Evolutionary conservation across 1,139 yeast genomes (phyloP).

Genomic region (Blastobotrys buckinghamii): DNA sequence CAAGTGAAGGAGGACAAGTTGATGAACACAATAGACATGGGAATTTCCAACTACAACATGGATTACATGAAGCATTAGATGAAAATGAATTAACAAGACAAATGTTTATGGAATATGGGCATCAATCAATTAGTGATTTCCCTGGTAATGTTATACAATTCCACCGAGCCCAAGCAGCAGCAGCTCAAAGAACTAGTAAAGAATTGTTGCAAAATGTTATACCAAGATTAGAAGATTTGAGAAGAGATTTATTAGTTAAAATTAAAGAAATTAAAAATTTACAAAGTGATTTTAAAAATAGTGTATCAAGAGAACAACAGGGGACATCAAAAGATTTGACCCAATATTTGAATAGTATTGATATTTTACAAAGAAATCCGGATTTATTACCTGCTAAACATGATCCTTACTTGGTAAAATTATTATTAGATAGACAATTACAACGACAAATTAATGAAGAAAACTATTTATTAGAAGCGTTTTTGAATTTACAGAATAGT

Average conservation of each 20-base stretch:
- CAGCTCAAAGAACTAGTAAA: slow-evolving; percentile 61
- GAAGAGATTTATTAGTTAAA: slow-evolving; percentile 74
- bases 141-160: slow-evolving; percentile 68
- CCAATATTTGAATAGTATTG: slow-evolving; percentile 27
- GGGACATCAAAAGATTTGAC: slow-evolving; percentile 42
- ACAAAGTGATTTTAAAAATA: slow-evolving; percentile 76
- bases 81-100: slow-evolving; percentile 14
- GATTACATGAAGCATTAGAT: slow-evolving; percentile 3
- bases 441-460: slow-evolving; percentile 76
- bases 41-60: neutral
- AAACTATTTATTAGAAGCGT: slow-evolving; percentile 82
- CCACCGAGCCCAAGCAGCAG: slow-evolving; percentile 66
- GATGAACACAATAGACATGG: slow-evolving; percentile 8
- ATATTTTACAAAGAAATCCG: slow-evolving; percentile 30
- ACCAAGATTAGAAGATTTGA: slow-evolving; percentile 80
- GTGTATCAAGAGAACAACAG: slow-evolving; percentile 59
- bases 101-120: slow-evolving; percentile 67
- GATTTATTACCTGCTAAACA: slow-evolving; percentile 41
- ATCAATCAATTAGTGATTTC: slow-evolving; percentile 76
- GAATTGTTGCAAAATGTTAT: slow-evolving; percentile 64
- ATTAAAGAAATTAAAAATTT: slow-evolving; percentile 81
- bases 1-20: slow-evolving; percentile 17
- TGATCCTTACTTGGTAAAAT: slow-evolving; percentile 80
- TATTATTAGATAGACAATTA: slow-evolving; percentile 68
- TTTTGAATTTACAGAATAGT: slow-evolving; percentile 74